Base-by-base conservation (phyloP, 73 alveolate species). In the Tetrahymena borealis region DNA sequence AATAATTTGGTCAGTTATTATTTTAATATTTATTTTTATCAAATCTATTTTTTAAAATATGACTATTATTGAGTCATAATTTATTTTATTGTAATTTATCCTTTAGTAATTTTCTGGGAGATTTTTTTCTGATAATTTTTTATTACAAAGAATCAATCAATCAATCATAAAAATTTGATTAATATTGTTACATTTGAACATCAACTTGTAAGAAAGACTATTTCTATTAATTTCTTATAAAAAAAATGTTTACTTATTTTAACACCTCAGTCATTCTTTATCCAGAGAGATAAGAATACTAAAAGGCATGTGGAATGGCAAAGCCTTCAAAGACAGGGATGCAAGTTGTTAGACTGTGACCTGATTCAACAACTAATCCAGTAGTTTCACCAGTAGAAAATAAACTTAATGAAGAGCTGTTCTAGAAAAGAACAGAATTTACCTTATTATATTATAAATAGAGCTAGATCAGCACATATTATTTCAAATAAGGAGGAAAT, bases 281-380 rank as follows among this genome's bases (percentile, higher is more conserved):
- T 24, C 95, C 95, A 31, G 95, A 79, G 2, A 93, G 35, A 39
- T 78, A 90, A 33, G 91, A 39, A 39, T 38, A 90, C 78, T 93
- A 42, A 28, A 93, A 40, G 0, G 95, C 95, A 39, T 93, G 95
- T 40, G 91, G 78, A n/a, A 93, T 93, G 18, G 95, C 93, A 32
- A 39, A 93, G n/a, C 95, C 95, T 42, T 93, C 77, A 93, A 79
- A 93, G 36, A 93, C 91, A 7, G 95, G 95, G 0, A 93, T 92
- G 40, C 90, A 91, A 11, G 95, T 93, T 39, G 90, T 93, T 13
- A 93, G 78, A 38, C 93, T 92, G 39, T 93, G 95, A 3, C 95
- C 95, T 32, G 91, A 79, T 85, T 93, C 95, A 93, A 93, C 91
- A 16, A 92, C 90, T 33, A 93, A 35, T 4, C 95, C 95, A 13